A percentile compares a stretch with the other conserved stretches of the same genome.
Evolutionary conservation across 2,329 filamentous ascomycete genomes (phyloP).

Genomic region (Curvularia verruculosa): DNA sequence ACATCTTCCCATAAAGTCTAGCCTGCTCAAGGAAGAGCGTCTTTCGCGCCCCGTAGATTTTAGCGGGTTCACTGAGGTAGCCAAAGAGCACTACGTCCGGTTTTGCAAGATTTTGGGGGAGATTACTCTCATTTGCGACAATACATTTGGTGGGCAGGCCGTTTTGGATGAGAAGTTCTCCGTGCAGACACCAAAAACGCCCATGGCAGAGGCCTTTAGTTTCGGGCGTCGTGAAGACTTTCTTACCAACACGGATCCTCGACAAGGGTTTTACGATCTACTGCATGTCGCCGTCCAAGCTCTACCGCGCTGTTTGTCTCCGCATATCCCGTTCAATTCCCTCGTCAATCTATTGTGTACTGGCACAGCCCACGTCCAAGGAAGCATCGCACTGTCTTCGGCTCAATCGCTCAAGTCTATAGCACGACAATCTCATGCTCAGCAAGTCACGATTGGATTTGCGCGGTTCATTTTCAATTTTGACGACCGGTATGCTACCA

Average conservation of each 20-base stretch:
- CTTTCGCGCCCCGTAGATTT: constrained; percentile 69
- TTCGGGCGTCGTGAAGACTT: constrained; percentile 85
- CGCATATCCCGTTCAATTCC: constrained; percentile 89
- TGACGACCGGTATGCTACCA: constrained; percentile 94
- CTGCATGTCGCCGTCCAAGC: constrained; percentile 95
- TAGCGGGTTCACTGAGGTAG: constrained; percentile 71
- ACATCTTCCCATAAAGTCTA: constrained; percentile 42
- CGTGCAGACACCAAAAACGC: constrained; percentile 86
- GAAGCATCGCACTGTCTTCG: constrained; percentile 89
- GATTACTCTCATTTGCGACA: constrained; percentile 95
- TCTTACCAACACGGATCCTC: constrained; percentile 75
- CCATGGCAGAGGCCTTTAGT: constrained; percentile 91
- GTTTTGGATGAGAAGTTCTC: constrained; percentile 94
- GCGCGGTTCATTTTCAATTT: constrained; percentile 98
- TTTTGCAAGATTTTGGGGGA: constrained; percentile 97
- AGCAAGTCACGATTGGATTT: constrained; percentile 96
- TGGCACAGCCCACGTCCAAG: constrained; percentile 92
- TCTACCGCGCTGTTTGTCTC: constrained; percentile 88
- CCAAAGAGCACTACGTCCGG: constrained; percentile 82
- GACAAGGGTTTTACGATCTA: constrained; percentile 93
- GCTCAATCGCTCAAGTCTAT: constrained; percentile 94
- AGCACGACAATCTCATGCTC: constrained; percentile 87
- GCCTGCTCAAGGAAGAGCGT: constrained; percentile 63
- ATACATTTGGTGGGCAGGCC: constrained; percentile 94
- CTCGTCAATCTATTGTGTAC: constrained; percentile 95